Conservation (phyloP, 2,329 filamentous ascomycete genomes). For the Penicillium verrucosum region DNA sequence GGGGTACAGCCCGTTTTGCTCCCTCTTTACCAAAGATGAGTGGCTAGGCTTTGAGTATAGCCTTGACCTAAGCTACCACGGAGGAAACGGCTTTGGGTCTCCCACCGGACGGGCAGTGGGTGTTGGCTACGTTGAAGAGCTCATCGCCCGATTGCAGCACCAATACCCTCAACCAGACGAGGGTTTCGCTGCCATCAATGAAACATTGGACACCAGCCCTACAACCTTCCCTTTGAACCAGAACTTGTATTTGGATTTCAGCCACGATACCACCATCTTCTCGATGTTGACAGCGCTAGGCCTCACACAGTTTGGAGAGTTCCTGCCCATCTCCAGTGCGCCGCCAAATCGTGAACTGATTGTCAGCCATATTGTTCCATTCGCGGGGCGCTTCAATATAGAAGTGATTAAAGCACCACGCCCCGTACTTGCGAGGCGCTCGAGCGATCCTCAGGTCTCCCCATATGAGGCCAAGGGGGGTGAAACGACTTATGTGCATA, state of each 20-base stretch:
- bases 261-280: constrained; percentile 72
- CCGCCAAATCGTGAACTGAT: constrained; percentile 61
- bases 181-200: constrained; percentile 46
- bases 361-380: constrained; percentile 66
- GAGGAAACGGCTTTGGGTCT: constrained; percentile 60
- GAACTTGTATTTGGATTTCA: constrained; percentile 72
- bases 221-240: constrained; percentile 72
- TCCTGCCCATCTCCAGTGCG: constrained; percentile 51
- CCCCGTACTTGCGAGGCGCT: constrained; percentile 57
- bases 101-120: constrained; percentile 69
- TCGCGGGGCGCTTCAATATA: constrained; percentile 69
- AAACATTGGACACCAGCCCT: constrained; percentile 50
- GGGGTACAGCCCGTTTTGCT: constrained; percentile 71
- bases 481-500: constrained; percentile 68
- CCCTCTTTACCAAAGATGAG: constrained; percentile 71
- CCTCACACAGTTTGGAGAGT: constrained; percentile 62
- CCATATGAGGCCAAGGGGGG: constrained; percentile 41
- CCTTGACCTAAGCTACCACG: constrained; percentile 64
- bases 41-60: constrained; percentile 71
- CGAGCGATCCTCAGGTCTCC: constrained; percentile 11
- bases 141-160: constrained; percentile 61
- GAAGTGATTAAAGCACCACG: constrained; percentile 68
- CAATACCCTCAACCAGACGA: constrained; percentile 22
- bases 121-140: constrained; percentile 69
- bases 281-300: constrained; percentile 70